Evolutionary conservation across 345 rosid genomes (phyloP), one percentile per base, ranked within the genome.

Genomic region (Bruguiera parviflora): DNA sequence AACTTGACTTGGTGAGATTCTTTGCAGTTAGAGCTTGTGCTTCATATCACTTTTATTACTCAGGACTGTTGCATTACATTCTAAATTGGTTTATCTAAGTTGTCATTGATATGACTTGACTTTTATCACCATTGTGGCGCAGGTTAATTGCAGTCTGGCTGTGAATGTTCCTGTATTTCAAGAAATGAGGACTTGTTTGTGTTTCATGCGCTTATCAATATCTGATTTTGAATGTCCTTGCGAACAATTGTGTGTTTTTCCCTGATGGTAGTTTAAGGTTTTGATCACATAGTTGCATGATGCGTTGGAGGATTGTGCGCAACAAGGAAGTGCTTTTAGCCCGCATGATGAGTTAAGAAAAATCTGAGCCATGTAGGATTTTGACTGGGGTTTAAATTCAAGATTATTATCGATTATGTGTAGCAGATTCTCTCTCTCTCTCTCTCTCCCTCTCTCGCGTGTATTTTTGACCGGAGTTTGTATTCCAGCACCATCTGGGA

Each of bases 211-310:
- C 10, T 13, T 28, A 6, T 47, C 20, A 20, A 16, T 33, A 56
- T 56, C 67, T 53, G 46, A 55, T 70, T 61, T 52, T 19, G 65
- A 60, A 21, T 29, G 47, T 37, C 10, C 53, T 16, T 52, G 69
- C 21, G 22, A 31, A 27, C 64, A 47, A 58, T 25, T 31, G 65
- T 60, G 64, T 4, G 61, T 69, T 39, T 32, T 31, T 49, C 22
- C 18, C 1, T 21, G 19, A 49, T 62, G n/a, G 53, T 53, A 62
- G 73, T n/a, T 37, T 53, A 70, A 53, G n/a, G 53, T 15, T 20
- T 70, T 55, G 27, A 31, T 51, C 31, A 5, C 51, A 29, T 22
- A 60, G 32, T 61, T 16, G 22, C 64, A 47, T 58, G 58, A n/a
- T 31, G 21, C 7, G 24, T 33, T 69, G 53, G 29, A 32, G 2